Evolutionary conservation across 2,329 filamentous ascomycete species (phyloP).

Genomic region (Xylariaceae sp.): DNA sequence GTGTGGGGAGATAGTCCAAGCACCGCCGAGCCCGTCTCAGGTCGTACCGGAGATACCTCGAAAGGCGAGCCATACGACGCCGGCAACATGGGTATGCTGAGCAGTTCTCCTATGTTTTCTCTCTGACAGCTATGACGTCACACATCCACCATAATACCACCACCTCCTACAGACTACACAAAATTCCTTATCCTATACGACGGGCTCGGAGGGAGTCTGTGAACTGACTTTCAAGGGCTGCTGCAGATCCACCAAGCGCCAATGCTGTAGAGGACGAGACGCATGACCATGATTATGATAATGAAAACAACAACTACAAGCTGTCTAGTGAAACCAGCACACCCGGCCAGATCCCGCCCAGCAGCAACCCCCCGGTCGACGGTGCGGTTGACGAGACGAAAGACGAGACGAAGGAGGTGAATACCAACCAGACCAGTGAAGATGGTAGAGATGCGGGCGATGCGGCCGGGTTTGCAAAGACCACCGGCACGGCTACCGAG

Average conservation of each 20-base stretch:
- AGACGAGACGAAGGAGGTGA: no score
- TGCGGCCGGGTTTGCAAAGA: slow-evolving; percentile 16
- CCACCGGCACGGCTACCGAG: slow-evolving; percentile 24
- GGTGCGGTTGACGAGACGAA: not conserved
- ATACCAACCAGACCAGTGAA: not conserved
- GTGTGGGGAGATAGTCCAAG: slow-evolving; percentile 40
- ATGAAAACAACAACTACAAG: not conserved
- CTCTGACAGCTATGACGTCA: slow-evolving; percentile 2
- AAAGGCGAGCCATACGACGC: slow-evolving; percentile 71
- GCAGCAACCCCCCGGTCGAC: not conserved
- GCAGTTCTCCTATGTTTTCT: slow-evolving; percentile 11
- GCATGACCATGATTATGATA: not conserved
- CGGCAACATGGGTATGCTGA: slow-evolving; percentile 62
- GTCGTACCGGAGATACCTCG: slow-evolving; percentile 60
- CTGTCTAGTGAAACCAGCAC: not conserved
- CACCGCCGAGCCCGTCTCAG: slow-evolving; percentile 64
- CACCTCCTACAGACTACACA: not conserved
- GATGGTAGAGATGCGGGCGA: not conserved
- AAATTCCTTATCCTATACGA: no score
- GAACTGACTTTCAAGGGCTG: not conserved
- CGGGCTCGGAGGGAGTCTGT: no score
- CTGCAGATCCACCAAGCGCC: slow-evolving; percentile 3
- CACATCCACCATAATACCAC: not conserved
- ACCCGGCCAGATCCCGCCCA: not conserved
- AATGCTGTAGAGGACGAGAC: not conserved